Conservation (phyloP, 768 basidiomycete species). For the Termitomyces heimii region DNA sequence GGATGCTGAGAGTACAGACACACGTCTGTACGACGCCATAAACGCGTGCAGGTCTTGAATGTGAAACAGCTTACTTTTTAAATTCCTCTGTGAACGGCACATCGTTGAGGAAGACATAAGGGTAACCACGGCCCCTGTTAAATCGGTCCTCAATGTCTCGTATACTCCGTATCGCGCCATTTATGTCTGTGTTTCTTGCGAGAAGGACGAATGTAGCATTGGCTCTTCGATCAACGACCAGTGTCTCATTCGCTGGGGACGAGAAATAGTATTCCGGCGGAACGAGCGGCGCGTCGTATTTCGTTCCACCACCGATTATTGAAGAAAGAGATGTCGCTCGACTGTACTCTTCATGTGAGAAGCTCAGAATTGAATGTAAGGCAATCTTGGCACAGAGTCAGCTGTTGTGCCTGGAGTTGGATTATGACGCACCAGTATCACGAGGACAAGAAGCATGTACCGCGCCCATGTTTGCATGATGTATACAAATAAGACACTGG, state of each 20-base stretch:
- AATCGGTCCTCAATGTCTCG: constrained; percentile 76
- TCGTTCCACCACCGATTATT: constrained; percentile 16
- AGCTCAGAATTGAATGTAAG: constrained; percentile 35
- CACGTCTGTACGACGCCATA: constrained; percentile 12
- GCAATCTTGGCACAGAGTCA: constrained; percentile 19
- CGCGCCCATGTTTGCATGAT: constrained; percentile 16
- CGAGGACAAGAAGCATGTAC: constrained; percentile 12
- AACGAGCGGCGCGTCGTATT: constrained; percentile 21
- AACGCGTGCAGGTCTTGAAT: neutral
- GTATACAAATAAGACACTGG: neutral
- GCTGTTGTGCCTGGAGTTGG: neutral
- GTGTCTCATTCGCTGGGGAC: neutral
- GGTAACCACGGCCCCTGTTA: constrained; percentile 74
- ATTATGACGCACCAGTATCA: constrained; percentile 12
- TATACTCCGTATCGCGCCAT: constrained; percentile 58
- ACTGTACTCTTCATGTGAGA: constrained; percentile 41
- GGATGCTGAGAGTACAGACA: constrained; percentile 19
- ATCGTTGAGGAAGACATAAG: constrained; percentile 89
- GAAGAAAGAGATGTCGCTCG: constrained; percentile 33
- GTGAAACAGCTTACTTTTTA: constrained; percentile 41
- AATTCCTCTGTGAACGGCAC: constrained; percentile 72
- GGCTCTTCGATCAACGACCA: constrained; percentile 17
- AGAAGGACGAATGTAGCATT: constrained; percentile 44
- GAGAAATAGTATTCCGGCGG: constrained; percentile 18
- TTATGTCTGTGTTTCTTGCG: constrained; percentile 58